phyloP scores from a whole-genome alignment of 2,329 filamentous ascomycete genomes.

The Alternaria atra region DNA sequence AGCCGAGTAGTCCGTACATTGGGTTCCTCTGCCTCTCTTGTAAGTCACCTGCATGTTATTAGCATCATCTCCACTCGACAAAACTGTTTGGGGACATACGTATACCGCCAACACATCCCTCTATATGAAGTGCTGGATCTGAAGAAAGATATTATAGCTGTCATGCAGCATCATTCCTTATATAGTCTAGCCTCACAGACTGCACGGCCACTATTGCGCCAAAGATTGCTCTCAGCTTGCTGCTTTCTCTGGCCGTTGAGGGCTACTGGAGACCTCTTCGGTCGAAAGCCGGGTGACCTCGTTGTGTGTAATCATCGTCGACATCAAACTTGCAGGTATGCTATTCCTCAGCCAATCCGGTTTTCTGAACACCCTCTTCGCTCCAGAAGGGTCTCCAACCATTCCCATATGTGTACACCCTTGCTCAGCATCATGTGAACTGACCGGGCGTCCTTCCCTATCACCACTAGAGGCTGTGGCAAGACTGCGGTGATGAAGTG shows the following conservation, averaged over 20 bases:
- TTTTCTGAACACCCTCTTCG: constrained; percentile 17
- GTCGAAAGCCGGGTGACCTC: constrained; percentile 11
- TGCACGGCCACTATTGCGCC: no score
- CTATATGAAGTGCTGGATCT: no score
- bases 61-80: not conserved
- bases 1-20: not conserved
- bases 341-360: constrained; percentile 35
- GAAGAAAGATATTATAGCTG: no score
- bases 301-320: constrained; percentile 23
- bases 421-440: constrained; percentile 15
- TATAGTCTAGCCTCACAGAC: no score
- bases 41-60: not conserved
- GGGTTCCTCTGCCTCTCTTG: not conserved
- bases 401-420: not conserved
- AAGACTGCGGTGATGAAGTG: constrained; percentile 33
- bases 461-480: constrained; percentile 13
- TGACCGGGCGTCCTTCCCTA: not conserved
- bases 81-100: not conserved
- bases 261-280: not conserved
- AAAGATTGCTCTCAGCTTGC: not conserved
- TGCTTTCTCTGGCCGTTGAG: not conserved
- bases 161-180: no score
- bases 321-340: constrained; percentile 31
- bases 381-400: constrained; percentile 11
- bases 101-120: no score